A percentile compares a stretch with the other conserved stretches of the same genome.
These are phyloP conservation scores for Tulasnella sp. DNA, from an alignment of 768 basidiomycete genomes.

Conservation along the genomic window DNA sequence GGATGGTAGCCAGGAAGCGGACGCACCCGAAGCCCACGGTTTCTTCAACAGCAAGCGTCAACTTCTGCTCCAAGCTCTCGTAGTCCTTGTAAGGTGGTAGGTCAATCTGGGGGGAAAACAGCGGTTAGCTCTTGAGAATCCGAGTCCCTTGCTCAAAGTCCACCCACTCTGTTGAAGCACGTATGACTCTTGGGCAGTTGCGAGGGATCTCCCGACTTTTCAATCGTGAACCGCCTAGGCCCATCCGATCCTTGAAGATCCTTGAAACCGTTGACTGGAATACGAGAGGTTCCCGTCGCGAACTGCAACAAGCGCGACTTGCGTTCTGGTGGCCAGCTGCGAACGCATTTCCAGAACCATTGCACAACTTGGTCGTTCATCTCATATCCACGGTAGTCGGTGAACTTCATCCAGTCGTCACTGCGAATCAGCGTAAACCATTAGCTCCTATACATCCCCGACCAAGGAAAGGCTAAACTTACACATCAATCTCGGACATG, in stretches of 20 bases:
- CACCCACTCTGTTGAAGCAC: constrained; percentile 69
- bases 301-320: constrained; percentile 95
- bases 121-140: not conserved
- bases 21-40: constrained; percentile 75
- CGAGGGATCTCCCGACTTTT: constrained; percentile 94
- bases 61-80: constrained; percentile 86
- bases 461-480: constrained; percentile 31
- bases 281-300: constrained; percentile 92
- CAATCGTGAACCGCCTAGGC: constrained; percentile 93
- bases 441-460: not conserved
- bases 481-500: constrained; percentile 99
- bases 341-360: constrained; percentile 99
- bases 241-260: constrained; percentile 97
- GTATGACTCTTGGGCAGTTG: constrained; percentile 97
- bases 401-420: constrained; percentile 99
- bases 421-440: constrained; percentile 32
- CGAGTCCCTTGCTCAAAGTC: not conserved
- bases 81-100: constrained; percentile 97
- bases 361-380: constrained; percentile 94
- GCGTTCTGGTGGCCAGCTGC: constrained; percentile 95
- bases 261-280: constrained; percentile 98
- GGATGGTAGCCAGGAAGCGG: not conserved
- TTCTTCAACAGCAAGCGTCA: constrained; percentile 91
- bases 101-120: constrained; percentile 51
- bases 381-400: constrained; percentile 95